These are phyloP conservation scores for Candida golubevii DNA, from an alignment of 805 yeast genomes.

Conservation along the genomic window DNA sequence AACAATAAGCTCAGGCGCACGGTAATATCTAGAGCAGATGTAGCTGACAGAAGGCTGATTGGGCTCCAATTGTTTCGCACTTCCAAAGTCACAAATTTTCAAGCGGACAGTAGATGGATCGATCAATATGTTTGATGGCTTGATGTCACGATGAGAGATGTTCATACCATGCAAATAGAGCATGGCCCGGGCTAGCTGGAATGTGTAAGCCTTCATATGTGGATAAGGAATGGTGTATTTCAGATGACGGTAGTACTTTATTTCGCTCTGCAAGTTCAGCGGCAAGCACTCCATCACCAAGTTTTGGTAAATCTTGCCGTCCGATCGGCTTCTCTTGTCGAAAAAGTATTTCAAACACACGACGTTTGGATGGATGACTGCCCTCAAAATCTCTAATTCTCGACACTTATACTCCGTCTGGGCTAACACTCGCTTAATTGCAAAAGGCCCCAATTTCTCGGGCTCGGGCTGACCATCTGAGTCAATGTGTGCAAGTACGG, in stretches of 20 bases:
- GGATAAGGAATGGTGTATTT: conserved; percentile 63
- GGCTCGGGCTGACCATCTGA: conserved; percentile 14
- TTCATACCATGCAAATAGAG: conserved; percentile 75
- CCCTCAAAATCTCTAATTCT: conserved; percentile 71
- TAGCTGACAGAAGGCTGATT: conserved; percentile 89
- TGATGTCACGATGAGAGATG: conserved; percentile 79
- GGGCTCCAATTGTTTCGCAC: conserved; percentile 73
- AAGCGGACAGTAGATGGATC: conserved; percentile 64
- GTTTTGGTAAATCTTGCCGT: conserved; percentile 69
- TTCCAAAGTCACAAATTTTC: conserved; percentile 82
- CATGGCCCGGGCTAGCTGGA: conserved; percentile 81
- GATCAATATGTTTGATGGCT: conserved; percentile 76
- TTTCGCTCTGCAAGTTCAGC: conserved; percentile 72
- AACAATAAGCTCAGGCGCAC: conserved; percentile 93
- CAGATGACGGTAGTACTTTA: conserved; percentile 60
- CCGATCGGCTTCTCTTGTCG: conserved; percentile 60
- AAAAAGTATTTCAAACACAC: conserved; percentile 66
- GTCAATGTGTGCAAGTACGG: conserved; percentile 43
- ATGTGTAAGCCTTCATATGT: conserved; percentile 72
- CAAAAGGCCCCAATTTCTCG: conserved; percentile 73
- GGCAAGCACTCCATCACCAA: conserved; percentile 86
- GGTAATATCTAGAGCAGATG: conserved; percentile 91
- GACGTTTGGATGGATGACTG: conserved; percentile 76
- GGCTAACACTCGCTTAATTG: conserved; percentile 80
- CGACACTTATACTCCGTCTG: conserved; percentile 83